A percentile compares a stretch with the other conserved stretches of the same genome.
Evolutionary conservation across 2,329 filamentous ascomycete species (phyloP).

Genomic region (Scorias spongiosa): DNA sequence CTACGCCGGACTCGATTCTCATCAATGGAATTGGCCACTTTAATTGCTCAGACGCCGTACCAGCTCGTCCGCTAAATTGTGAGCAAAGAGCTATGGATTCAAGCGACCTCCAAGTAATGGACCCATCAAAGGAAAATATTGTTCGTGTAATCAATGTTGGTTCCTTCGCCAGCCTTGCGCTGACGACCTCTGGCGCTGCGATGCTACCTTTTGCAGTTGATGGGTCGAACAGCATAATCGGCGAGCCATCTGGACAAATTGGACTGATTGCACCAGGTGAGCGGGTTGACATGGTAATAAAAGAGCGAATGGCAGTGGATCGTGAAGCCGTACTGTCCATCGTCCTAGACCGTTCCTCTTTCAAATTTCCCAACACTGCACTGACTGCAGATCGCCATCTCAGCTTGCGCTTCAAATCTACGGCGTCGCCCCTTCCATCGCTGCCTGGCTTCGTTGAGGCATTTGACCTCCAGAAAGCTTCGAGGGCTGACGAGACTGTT

Average conservation of each 20-base stretch:
- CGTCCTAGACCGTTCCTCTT: conserved; percentile 19
- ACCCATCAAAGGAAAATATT: conserved; percentile 17
- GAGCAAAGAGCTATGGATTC: conserved; percentile 7
- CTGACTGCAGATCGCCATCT: conserved; percentile 25
- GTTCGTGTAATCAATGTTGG: conserved; percentile 31
- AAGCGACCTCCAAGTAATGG: conserved; percentile 3
- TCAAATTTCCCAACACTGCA: conserved; percentile 31
- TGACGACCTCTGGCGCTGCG: conserved; percentile 18
- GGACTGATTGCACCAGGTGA: conserved; percentile 31
- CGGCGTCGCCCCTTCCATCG: neutral
- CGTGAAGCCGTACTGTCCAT: conserved; percentile 2
- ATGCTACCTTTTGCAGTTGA: conserved; percentile 27
- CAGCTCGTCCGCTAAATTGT: conserved; percentile 32
- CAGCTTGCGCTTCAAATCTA: conserved; percentile 5
- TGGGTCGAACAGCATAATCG: conserved; percentile 22
- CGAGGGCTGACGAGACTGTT: neutral
- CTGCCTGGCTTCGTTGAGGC: conserved; percentile 8
- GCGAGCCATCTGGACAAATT: conserved; percentile 16
- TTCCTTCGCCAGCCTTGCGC: conserved; percentile 25
- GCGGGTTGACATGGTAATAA: conserved; percentile 24
- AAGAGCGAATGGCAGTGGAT: conserved; percentile 5
- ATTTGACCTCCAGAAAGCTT: conserved; percentile 8
- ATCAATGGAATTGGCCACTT: conserved; percentile 33
- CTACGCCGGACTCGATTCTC: conserved; percentile 33
- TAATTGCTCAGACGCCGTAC: conserved; percentile 30